A percentile compares a stretch with the other conserved stretches of the same genome.
These are phyloP conservation scores for Boechera retrofracta DNA, from an alignment of 345 rosid species.

Conservation along the genomic window DNA sequence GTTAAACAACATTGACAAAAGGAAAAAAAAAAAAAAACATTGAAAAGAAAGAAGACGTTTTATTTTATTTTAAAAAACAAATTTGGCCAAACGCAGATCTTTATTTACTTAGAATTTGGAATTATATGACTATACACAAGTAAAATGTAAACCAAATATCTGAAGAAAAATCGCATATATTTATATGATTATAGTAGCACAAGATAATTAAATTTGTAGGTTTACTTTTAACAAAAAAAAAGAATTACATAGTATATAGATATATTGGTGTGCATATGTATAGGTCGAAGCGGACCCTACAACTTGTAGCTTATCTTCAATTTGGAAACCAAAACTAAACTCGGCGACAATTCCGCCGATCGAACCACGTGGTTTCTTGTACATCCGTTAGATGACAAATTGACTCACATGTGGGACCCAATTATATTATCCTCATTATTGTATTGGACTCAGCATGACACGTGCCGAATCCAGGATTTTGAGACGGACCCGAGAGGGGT, in stretches of 20 bases:
- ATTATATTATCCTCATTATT: slow-evolving; percentile 22
- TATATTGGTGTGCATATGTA: neutral
- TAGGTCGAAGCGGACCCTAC: neutral
- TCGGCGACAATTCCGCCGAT: slow-evolving; percentile 28
- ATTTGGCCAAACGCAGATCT: neutral
- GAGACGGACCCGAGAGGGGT: neutral
- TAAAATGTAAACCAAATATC: slow-evolving; percentile 3
- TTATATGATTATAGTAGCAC: neutral
- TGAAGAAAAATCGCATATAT: too few species aligned
- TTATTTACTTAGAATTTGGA: too few species aligned
- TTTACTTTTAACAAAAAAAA: neutral
- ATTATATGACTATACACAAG: neutral
- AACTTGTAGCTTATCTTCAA: slow-evolving; percentile 26
- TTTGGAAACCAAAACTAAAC: slow-evolving; percentile 6
- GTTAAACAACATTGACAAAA: neutral
- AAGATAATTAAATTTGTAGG: neutral
- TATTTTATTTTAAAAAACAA: neutral
- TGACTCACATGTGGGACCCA: slow-evolving; percentile 6
- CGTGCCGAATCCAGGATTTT: slow-evolving; percentile 4
- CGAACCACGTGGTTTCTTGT: slow-evolving; percentile 32
- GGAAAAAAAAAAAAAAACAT: neutral
- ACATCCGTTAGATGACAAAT: slow-evolving; percentile 35
- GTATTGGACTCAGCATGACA: slow-evolving; percentile 4
- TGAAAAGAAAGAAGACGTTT: neutral
- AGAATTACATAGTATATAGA: neutral